Percentiles rank a stretch among this genome's conserved stretches.
Evolutionary conservation across 257 asterid species (phyloP).

Genomic region (Penstemon barbatus): DNA sequence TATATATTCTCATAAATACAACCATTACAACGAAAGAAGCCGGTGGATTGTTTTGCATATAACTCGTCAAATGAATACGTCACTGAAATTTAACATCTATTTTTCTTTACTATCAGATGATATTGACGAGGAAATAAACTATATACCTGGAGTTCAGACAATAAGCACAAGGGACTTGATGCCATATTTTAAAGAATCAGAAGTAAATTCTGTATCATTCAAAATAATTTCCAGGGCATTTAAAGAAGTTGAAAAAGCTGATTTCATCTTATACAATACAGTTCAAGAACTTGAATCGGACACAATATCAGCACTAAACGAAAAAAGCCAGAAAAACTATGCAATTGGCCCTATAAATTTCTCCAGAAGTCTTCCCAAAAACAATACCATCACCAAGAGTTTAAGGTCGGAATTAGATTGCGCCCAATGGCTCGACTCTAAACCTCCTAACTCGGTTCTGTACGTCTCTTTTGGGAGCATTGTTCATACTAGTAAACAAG

Average conservation of each 20-base stretch:
- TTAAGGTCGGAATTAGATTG: slow-evolving; percentile 47
- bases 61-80: too few relatives aligned
- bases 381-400: slow-evolving; percentile 28
- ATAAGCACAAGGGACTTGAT: slow-evolving; percentile 55
- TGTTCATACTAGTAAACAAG: slow-evolving; percentile 28
- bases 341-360: slow-evolving; percentile 59
- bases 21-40: too few relatives aligned
- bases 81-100: too few relatives aligned
- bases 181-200: slow-evolving; percentile 52
- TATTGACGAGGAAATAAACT: slow-evolving; percentile 32
- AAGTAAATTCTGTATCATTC: slow-evolving; percentile 31
- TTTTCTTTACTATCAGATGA: too few relatives aligned
- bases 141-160: slow-evolving; percentile 58
- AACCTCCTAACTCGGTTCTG: slow-evolving; percentile 50
- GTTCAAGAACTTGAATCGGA: slow-evolving; percentile 57
- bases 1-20: too few relatives aligned
- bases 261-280: slow-evolving; percentile 59
- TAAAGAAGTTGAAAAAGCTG: slow-evolving; percentile 44
- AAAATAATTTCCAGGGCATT: slow-evolving; percentile 44
- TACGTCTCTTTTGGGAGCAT: slow-evolving; percentile 65
- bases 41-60: too few relatives aligned
- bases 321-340: slow-evolving; percentile 38
- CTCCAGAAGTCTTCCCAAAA: background rate
- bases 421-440: slow-evolving; percentile 48
- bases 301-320: slow-evolving; percentile 39